Base-by-base conservation (phyloP, 129 eudicot species). In the Artemisia annua region DNA sequence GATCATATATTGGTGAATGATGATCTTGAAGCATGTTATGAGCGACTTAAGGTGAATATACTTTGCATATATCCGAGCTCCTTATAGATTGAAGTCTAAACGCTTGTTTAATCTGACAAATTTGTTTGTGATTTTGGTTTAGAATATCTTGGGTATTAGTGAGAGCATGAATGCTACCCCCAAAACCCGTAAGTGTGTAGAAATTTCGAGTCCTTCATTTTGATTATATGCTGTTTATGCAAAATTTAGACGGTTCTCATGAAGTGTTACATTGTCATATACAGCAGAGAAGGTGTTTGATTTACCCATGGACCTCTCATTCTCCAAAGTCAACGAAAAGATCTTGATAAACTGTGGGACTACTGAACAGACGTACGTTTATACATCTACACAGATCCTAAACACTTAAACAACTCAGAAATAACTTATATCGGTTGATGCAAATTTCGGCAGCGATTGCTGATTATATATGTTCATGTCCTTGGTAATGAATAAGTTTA, bases 1-100 rank as follows among this genome's bases (percentile, higher is more conserved):
- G 95, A 90, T 79, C 97, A 90, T 78, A 75, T 83, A 28, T 80
- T 90, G 82, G 83, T 90, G 9, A 90, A 90, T 22, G 89, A 90
- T 72, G 83, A 87, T 66, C 82, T 90, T 22, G 85, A 87, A 63
- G 77, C 78, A 15, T 90, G 97, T 67, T 90, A 87, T 68, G 67
- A 80, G 61, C 76, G 58, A 59, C 97, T 90, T 50, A 90, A 87
- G 95, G 97, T 90, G 65, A 72, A 62, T 75, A 53, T 22, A 55
- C 59, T 32, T 24, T 52, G n/a, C 17, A 53, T 22, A 55, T 50
- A 50, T 24, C 53, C 17, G 0, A 20, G 14, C 75, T 51, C 48
- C 69, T 39, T 7, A 64, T 1, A 19, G 10, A 18, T 7, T 8
- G 69, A 22, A 43, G 35, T 67, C 28, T 17, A n/a, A 55, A 32